These are phyloP conservation scores for Sphaerulina vaccinii DNA, from an alignment of 2,329 filamentous ascomycete genomes.

Conservation along the genomic window DNA sequence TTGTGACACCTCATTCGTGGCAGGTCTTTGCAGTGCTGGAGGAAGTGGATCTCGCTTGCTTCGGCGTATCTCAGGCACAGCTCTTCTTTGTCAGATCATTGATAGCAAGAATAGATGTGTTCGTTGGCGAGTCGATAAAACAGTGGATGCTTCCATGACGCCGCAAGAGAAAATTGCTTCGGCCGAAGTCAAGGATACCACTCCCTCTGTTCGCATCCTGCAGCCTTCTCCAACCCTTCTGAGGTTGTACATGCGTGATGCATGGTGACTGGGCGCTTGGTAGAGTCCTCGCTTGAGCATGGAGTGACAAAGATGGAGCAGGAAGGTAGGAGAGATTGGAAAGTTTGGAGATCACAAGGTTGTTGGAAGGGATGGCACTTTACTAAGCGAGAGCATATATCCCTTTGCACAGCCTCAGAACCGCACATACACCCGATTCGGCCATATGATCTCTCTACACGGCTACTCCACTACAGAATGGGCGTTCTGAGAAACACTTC, in stretches of 20 bases:
- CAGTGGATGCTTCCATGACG: constrained; percentile 1
- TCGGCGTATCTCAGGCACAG: not conserved
- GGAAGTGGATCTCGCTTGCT: constrained; percentile 12
- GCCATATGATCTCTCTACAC: not conserved
- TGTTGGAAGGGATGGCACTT: not conserved
- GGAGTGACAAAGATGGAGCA: not conserved
- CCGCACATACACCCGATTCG: not conserved
- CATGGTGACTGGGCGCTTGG: not conserved
- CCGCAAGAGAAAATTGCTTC: not conserved
- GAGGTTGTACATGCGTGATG: not conserved
- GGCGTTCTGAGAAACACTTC: too few species aligned
- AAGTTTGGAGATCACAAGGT: constrained; percentile 6
- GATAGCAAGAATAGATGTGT: constrained; percentile 5
- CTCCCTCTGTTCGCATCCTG: not conserved
- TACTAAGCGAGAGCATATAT: not conserved
- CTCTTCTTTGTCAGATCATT: not conserved
- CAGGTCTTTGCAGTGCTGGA: constrained; percentile 1
- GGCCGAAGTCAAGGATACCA: not conserved
- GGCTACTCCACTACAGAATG: not conserved
- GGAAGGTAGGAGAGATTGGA: constrained; percentile 4
- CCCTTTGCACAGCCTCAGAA: not conserved
- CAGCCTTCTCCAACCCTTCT: not conserved
- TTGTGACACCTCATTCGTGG: not conserved
- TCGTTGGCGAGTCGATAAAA: constrained; percentile 5
- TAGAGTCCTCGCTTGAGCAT: constrained; percentile 3